Percentiles rank a stretch among this genome's conserved stretches.
phyloP scores from a whole-genome alignment of 139 green algal species.

The Picochlorum sp. region DNA sequence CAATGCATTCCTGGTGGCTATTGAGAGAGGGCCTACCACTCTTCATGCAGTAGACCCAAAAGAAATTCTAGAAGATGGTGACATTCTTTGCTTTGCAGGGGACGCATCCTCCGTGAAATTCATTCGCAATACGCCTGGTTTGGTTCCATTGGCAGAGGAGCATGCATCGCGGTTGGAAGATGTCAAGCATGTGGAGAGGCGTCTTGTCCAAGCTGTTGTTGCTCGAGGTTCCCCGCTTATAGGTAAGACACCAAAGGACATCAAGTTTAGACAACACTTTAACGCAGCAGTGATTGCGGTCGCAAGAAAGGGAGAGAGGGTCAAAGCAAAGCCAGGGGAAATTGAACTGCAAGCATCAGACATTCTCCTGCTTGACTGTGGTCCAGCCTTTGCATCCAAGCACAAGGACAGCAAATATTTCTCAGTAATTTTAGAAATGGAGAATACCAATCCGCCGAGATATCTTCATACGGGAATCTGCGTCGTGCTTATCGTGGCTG shows the following conservation, averaged over 20 bases:
- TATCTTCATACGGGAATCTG: constrained; percentile 35
- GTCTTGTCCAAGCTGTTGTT: constrained; percentile 55
- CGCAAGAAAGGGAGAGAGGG: constrained; percentile 41
- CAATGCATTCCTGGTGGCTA: constrained; percentile 53
- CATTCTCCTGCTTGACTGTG: constrained; percentile 52
- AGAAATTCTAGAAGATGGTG: constrained; percentile 43
- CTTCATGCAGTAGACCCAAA: constrained; percentile 39
- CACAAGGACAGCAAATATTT: constrained; percentile 43
- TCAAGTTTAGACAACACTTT: constrained; percentile 59
- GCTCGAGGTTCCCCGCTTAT: constrained; percentile 30
- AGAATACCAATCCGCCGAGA: constrained; percentile 37
- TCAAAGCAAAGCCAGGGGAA: constrained; percentile 38
- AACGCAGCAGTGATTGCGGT: constrained; percentile 71
- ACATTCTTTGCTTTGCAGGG: constrained; percentile 70
- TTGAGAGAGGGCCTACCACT: constrained; percentile 34
- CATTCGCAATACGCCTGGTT: constrained; percentile 48
- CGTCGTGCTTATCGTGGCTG: constrained; percentile 37
- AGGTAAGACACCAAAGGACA: constrained; percentile 42
- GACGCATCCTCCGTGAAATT: constrained; percentile 34
- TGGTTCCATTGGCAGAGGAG: constrained; percentile 33
- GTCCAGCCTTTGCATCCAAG: constrained; percentile 33
- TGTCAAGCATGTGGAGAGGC: constrained; percentile 13
- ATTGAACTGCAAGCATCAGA: constrained; percentile 41
- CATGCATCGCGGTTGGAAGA: constrained; percentile 31
- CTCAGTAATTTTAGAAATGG: constrained; percentile 44